Evolutionary conservation across 805 yeast genomes (phyloP), one percentile per base, ranked within the genome.

Genomic region (Kodamaea nitidulidarum): DNA sequence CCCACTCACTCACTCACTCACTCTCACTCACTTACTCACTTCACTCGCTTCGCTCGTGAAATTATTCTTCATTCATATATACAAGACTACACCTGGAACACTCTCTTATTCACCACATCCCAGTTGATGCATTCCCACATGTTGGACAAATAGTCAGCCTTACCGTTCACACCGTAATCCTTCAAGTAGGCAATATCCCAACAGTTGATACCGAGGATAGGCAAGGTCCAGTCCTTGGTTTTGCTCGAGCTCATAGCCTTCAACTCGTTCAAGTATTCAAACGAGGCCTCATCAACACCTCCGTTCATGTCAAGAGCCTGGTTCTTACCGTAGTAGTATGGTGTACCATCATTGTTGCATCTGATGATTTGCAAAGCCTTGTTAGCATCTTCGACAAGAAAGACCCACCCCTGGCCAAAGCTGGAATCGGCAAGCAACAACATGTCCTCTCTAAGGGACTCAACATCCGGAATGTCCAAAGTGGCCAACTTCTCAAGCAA

Each of bases 141-240:
- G 46, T 81, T 81, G 44, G 76, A 76, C 48, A 93, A 72, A 61
- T 84, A 93, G 38, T 74, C 69, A 32, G 75, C 68, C 65, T 82
- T 84, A 16, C 93, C 95, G 37, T 61, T 67, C 38, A 86, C 73
- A 34, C 97, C 96, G 62, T 82, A 91, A 61, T 93, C 98, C 18
- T 75, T 66, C 32, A 88, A 52, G 60, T 82, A 93, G n/a, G 96
- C 87, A 47, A 80, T 77, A 59, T 91, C 95, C 96, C 97, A 90
- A 49, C 84, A 73, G 61, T 81, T 87, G 47, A 88, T 71, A 36
- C 80, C 84, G 48, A 93, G 71, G 33, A 93, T 63, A 5, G 93
- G 95, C 48, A 88, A 67, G 16, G 80, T 73, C 66, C 74, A 78
- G 57, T 83, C 90, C 48, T 67, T 71, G 28, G 69, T 71, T 15